These are phyloP conservation scores for Penicillium sp. DNA, from an alignment of 2,329 filamentous ascomycete species.

Conservation along the genomic window DNA sequence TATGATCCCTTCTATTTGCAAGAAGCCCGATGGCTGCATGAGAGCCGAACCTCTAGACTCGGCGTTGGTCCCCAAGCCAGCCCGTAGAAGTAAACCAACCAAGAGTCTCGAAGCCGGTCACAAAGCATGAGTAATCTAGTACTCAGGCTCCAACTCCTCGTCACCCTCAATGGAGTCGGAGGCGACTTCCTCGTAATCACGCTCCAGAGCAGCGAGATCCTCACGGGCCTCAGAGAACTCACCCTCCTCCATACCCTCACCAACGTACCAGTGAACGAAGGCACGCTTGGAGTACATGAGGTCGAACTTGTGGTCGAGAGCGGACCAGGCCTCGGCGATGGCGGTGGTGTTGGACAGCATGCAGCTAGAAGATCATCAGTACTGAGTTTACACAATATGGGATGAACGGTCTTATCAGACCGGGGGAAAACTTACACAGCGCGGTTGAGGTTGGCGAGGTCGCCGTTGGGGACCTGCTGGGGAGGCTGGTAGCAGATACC, in stretches of 20 bases:
- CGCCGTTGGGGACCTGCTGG: slow-evolving; percentile 92
- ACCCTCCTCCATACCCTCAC: slow-evolving; percentile 99
- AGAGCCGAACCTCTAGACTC: slow-evolving; percentile 25
- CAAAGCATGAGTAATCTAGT: slow-evolving; percentile 59
- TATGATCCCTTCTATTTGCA: slow-evolving; percentile 42
- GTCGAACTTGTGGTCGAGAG: slow-evolving; percentile 96
- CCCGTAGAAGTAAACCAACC: slow-evolving; percentile 22
- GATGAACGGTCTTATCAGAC: neutral
- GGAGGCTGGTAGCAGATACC: slow-evolving; percentile 99
- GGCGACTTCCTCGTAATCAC: slow-evolving; percentile 98
- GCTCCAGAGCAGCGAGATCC: slow-evolving; percentile 95
- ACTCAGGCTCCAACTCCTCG: slow-evolving; percentile 85
- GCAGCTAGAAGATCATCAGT: slow-evolving; percentile 61
- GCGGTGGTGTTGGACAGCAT: slow-evolving; percentile 95
- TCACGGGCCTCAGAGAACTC: slow-evolving; percentile 99
- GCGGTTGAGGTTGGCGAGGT: slow-evolving; percentile 96
- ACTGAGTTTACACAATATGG: neutral
- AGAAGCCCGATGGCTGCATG: slow-evolving; percentile 28
- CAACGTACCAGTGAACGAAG: slow-evolving; percentile 99
- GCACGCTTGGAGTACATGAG: slow-evolving; percentile 99
- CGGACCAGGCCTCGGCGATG: slow-evolving; percentile 97
- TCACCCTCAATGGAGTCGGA: slow-evolving; percentile 82
- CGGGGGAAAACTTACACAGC: slow-evolving; percentile 73
- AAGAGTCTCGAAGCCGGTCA: slow-evolving; percentile 20
- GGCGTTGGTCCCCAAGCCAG: slow-evolving; percentile 27